A percentile compares a stretch with the other conserved stretches of the same genome.
Evolutionary conservation across 306 rosid genomes (phyloP).

Genomic region (Sophora flavescens): DNA sequence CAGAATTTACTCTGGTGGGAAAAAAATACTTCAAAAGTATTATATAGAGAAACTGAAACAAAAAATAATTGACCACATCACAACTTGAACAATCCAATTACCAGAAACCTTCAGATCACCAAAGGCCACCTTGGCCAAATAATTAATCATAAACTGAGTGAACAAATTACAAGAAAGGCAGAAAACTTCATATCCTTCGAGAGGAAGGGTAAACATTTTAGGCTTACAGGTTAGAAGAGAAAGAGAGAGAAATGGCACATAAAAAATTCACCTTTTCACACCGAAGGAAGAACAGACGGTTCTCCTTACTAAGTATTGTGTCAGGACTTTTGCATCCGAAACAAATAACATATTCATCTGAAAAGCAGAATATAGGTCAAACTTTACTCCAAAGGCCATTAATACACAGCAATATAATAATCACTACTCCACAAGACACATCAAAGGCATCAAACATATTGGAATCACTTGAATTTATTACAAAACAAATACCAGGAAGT

Average conservation of each 20-base stretch:
- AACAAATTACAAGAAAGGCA: neutral
- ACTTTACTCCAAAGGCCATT: neutral
- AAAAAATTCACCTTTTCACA: conserved; percentile 83
- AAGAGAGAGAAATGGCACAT: neutral
- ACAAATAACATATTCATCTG: conserved; percentile 93
- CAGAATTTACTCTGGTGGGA: neutral
- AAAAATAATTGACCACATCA: neutral
- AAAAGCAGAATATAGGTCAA: conserved; percentile 21
- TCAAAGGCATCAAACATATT: neutral
- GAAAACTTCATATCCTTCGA: neutral
- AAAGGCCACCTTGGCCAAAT: conserved; percentile 5
- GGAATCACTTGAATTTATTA: neutral
- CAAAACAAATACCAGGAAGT: neutral
- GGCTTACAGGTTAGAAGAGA: neutral
- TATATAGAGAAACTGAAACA: neutral
- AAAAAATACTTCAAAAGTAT: neutral
- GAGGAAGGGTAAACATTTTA: neutral
- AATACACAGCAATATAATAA: conserved; percentile 5
- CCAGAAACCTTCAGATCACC: neutral
- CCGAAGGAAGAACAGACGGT: conserved; percentile 94
- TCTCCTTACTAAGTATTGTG: conserved; percentile 94
- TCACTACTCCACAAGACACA: neutral
- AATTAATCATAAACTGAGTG: neutral
- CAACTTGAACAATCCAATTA: neutral
- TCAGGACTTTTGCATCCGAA: conserved; percentile 97